Percentiles rank a stretch among this genome's conserved stretches.
Evolutionary conservation across 257 asterid genomes (phyloP).

Genomic region (Fraxinus cuspidata): DNA sequence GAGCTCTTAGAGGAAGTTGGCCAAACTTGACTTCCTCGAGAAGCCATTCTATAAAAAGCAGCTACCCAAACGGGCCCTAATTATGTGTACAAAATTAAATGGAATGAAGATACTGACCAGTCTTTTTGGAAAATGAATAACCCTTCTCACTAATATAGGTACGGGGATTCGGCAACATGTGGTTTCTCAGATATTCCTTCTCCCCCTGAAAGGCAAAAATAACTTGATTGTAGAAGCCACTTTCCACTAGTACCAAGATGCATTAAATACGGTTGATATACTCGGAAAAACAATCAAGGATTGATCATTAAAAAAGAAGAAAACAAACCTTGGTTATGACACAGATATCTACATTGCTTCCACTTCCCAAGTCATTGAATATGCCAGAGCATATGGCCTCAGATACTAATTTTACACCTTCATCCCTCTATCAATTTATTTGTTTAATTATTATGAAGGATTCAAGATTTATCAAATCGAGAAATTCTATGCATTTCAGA

Average conservation of each 20-base stretch:
- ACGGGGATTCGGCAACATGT: constrained; percentile 51
- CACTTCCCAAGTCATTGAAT: constrained; percentile 96
- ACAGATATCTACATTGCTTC: constrained; percentile 92
- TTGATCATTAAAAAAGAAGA: constrained; percentile 1
- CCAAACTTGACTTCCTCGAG: background rate
- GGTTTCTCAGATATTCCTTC: constrained; percentile 51
- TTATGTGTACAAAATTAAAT: background rate
- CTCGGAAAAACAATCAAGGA: background rate
- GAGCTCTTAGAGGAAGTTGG: background rate
- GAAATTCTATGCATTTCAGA: background rate
- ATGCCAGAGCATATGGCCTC: constrained; percentile 93
- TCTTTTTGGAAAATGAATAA: constrained; percentile 42
- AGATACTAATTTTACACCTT: constrained; percentile 77
- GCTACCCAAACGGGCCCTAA: background rate
- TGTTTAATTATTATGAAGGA: constrained; percentile 20
- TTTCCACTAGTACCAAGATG: background rate
- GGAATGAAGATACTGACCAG: constrained; percentile 37
- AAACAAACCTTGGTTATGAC: constrained; percentile 75
- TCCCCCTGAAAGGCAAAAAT: constrained; percentile 32
- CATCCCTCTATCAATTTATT: constrained; percentile 64
- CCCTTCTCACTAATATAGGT: constrained; percentile 47
- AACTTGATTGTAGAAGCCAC: background rate
- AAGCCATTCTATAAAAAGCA: background rate
- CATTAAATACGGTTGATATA: background rate
- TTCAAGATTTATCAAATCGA: constrained; percentile 12